phyloP scores from a whole-genome alignment of 257 asterid genomes.

The Marsdenia floribunda region DNA sequence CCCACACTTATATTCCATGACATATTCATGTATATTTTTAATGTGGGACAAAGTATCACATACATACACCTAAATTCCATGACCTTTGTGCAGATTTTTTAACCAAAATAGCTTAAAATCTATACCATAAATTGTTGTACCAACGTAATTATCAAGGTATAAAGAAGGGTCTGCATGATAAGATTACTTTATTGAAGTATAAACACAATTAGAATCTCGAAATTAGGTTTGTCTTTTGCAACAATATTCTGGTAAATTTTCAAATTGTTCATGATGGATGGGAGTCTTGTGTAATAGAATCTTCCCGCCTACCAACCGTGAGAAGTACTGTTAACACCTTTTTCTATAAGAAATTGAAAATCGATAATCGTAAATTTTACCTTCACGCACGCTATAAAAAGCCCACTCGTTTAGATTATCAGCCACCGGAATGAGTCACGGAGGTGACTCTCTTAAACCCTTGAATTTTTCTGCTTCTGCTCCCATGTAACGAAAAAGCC shows the following conservation, averaged over 20 bases:
- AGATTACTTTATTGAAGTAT: background rate
- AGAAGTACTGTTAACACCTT: background rate
- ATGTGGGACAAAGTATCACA: no score
- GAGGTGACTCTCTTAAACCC: background rate
- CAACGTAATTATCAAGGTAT: background rate
- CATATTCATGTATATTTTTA: no score
- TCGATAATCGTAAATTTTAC: background rate
- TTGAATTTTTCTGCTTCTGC: background rate
- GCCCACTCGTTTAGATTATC: background rate
- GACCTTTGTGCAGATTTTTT: background rate
- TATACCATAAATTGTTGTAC: background rate
- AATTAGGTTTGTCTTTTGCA: no score
- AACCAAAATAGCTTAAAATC: background rate
- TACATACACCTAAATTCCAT: background rate
- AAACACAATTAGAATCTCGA: background rate
- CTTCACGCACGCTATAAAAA: background rate
- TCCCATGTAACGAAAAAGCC: background rate
- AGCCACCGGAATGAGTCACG: background rate
- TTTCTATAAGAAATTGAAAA: background rate
- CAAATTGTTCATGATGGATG: background rate
- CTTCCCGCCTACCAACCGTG: background rate
- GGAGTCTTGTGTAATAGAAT: background rate
- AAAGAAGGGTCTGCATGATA: slow-evolving; percentile 1
- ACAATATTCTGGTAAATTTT: no score
- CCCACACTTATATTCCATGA: no score